Percentiles rank a stretch among this genome's conserved stretches.
Conservation (phyloP, 441 rosid genomes). For the Populus trichocarpa region DNA sequence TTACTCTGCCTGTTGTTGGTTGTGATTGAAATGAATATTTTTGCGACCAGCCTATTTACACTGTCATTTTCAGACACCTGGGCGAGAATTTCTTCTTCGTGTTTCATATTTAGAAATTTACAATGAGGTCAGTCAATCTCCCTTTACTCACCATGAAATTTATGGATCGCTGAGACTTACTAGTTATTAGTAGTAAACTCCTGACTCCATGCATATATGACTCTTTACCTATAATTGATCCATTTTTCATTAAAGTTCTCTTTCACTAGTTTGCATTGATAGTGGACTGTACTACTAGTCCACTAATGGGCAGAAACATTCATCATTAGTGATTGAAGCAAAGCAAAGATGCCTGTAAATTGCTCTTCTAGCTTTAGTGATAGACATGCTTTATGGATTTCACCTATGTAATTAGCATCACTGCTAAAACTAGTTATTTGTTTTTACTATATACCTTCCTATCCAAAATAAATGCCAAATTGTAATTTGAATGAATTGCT, state of each 20-base stretch:
- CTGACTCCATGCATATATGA: not conserved
- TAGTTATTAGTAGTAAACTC: not conserved
- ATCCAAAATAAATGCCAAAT: not conserved
- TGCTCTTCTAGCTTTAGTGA: not conserved
- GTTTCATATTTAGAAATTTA: conserved; percentile 47
- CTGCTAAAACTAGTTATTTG: conserved; percentile 2
- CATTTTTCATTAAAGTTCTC: not conserved
- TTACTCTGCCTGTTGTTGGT: conserved; percentile 5
- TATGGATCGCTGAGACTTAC: not conserved
- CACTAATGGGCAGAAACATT: not conserved
- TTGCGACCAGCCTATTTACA: conserved; percentile 2
- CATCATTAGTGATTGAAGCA: not conserved
- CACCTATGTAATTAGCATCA: not conserved
- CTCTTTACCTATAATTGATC: not conserved
- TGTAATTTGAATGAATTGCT: conserved; percentile 6
- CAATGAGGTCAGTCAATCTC: conserved; percentile 26
- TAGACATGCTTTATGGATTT: not conserved
- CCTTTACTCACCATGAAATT: not conserved
- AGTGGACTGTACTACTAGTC: not conserved
- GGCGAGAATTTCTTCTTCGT: conserved; percentile 72
- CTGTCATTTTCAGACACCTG: conserved; percentile 53
- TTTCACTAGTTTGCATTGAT: not conserved
- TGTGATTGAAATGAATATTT: not conserved
- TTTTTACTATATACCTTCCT: not conserved
- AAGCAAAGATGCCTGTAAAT: not conserved